Evolutionary conservation across 345 rosid species (phyloP).

Genomic region (Aquilaria malaccensis): DNA sequence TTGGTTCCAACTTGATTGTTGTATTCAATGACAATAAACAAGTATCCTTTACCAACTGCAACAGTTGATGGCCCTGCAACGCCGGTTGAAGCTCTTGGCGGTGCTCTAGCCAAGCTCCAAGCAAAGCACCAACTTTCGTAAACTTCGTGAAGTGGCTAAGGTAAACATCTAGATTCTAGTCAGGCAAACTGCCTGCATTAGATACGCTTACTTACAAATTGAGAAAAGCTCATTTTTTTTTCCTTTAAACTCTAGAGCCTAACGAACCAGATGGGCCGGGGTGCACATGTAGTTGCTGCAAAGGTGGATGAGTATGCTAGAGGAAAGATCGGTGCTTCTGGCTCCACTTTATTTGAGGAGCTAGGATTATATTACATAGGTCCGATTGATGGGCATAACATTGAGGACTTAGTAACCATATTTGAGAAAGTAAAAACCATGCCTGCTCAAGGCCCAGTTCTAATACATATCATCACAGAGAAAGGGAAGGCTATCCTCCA

Average conservation of each 20-base stretch:
- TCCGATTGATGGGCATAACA: constrained; percentile 56
- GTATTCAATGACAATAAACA: constrained; percentile 66
- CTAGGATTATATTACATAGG: constrained; percentile 64
- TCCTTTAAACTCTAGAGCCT: constrained; percentile 26
- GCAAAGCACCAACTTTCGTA: constrained; percentile 49
- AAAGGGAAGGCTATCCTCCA: constrained; percentile 76
- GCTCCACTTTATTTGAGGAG: constrained; percentile 58
- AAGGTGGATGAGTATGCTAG: constrained; percentile 65
- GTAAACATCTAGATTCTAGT: constrained; percentile 16
- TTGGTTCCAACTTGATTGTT: constrained; percentile 50
- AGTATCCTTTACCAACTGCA: constrained; percentile 68
- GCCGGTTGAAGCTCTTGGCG: constrained; percentile 69
- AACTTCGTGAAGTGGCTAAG: constrained; percentile 65
- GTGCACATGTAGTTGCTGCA: constrained; percentile 57
- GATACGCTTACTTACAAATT: too few relatives aligned
- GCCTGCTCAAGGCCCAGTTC: constrained; percentile 75
- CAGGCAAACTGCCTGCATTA: too few relatives aligned
- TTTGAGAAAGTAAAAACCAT: constrained; percentile 49
- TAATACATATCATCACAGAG: constrained; percentile 64
- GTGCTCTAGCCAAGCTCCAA: constrained; percentile 48
- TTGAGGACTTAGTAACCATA: constrained; percentile 59
- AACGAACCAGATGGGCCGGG: constrained; percentile 51
- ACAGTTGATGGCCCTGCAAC: constrained; percentile 68
- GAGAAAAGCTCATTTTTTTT: not conserved
- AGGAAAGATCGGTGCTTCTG: constrained; percentile 57